Evolutionary conservation across 148 eudicot genomes (phyloP), one percentile per base, ranked within the genome.

Genomic region (Chenopodium formosanum): DNA sequence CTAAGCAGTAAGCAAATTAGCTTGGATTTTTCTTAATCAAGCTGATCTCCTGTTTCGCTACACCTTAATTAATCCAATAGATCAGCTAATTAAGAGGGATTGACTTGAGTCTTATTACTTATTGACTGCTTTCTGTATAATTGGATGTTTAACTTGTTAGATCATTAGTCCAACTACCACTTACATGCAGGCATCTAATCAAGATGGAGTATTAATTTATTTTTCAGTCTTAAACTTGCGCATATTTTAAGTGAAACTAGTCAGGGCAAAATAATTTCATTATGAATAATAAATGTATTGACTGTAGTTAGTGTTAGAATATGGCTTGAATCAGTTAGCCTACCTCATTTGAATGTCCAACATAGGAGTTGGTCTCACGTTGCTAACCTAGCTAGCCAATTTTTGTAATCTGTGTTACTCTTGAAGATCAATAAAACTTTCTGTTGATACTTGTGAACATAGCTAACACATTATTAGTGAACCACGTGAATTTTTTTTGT

Each of bases 71-170:
- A 20, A 16, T 48, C 14, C 2, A 47, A 13, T 2, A 29, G 16
- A 14, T 47, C 25, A 64, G 6, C 50, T 58, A 58, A 58, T 62
- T 68, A 9, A 20, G 34, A 46, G 62, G 12, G 13, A 75, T 81
- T 75, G 79, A 75, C 79, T 73, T 76, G 31, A 76, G 56, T 60
- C 73, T 0, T 63, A 80, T 37, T 3, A 31, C 13, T 81, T 48
- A 48, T 80, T 66, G 37, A 66, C 70, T 78, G 4, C 6, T n/a
- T 20, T 20, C 19, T 25, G 72, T 62, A 22, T 58, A 58, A 58
- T 19, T 58, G 63, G 63, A 58, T 3, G 66, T 62, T 62, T 22
- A n/a, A 62, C 7, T 25, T 20, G 66, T 1, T n/a, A 20, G 27
- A 62, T 62, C 1, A 6, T 22, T 20, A 9, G n/a, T 62, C 7